These are phyloP conservation scores for Boletus barrowsii DNA, from an alignment of 768 basidiomycete genomes.

Conservation along the genomic window DNA sequence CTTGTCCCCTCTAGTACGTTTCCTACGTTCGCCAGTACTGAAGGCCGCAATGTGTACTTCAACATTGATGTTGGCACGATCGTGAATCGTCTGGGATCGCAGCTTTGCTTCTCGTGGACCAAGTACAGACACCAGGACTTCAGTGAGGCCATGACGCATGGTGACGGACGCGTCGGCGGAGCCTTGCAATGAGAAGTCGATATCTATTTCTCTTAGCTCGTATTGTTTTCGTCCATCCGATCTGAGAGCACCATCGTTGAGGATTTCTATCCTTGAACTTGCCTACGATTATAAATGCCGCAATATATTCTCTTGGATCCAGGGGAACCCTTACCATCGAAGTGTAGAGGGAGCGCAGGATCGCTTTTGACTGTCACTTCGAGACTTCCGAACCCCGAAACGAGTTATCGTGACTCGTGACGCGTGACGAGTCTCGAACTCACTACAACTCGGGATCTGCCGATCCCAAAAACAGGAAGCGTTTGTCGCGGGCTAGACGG, in stretches of 20 bases:
- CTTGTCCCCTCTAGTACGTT: slow-evolving; percentile 83
- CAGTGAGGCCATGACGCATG: slow-evolving; percentile 86
- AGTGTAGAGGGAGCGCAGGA: neutral
- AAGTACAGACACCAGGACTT: slow-evolving; percentile 83
- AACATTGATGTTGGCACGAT: slow-evolving; percentile 86
- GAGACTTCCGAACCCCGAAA: too few relatives aligned
- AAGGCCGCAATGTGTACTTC: slow-evolving; percentile 87
- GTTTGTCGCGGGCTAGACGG: too few relatives aligned
- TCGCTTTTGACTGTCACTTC: too few relatives aligned
- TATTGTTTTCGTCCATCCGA: slow-evolving; percentile 92
- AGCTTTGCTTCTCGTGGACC: slow-evolving; percentile 89
- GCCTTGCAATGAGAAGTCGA: slow-evolving; percentile 73
- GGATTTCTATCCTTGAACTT: slow-evolving; percentile 59
- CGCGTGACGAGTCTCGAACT: too few relatives aligned
- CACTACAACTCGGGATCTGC: too few relatives aligned
- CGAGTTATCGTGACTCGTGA: too few relatives aligned
- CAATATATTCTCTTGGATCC: neutral
- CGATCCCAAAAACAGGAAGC: too few relatives aligned
- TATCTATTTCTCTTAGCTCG: slow-evolving; percentile 79
- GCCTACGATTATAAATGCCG: slow-evolving; percentile 30
- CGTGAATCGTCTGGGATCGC: slow-evolving; percentile 77
- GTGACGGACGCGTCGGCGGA: slow-evolving; percentile 83
- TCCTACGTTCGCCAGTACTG: slow-evolving; percentile 77
- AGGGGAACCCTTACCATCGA: slow-evolving; percentile 4
- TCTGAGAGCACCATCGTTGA: slow-evolving; percentile 84